Base-by-base conservation (phyloP, 441 rosid species). In the Erodium texanum region DNA sequence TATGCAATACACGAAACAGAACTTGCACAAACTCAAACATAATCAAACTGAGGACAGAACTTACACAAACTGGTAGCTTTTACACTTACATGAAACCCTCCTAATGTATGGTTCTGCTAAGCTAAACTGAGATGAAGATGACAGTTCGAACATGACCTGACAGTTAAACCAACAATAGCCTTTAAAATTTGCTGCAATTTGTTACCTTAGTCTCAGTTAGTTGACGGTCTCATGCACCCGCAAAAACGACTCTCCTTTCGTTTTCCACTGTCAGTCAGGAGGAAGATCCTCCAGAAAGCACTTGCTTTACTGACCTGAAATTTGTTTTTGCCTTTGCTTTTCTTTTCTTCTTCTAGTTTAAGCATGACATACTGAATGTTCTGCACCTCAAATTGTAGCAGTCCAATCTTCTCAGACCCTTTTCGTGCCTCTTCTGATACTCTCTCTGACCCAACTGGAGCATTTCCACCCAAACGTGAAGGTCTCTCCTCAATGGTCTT, bases 311-410 rank as follows among this genome's bases (percentile, higher is more conserved):
- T 82, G 68, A 77, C 89, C 0, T 84, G 77, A 76, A 87, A 80
- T 1, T 29, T 29, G 34, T 29, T 29, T 29, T 29, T 29, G 34
- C 34, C 34, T 71, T 75, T 84, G 76, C 70, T 76, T 56, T 88
- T 85, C 76, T 72, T 83, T 75, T 84, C 93, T 5, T 86, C 96
- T 79, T 91, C 93, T 66, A 88, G 87, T 82, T 88, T 87, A 64
- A 87, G 77, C 74, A 93, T 70, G 29, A 78, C 50, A 70, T 77
- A 75, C 34, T 85, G 89, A 23, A 91, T 79, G 80, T 80, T 83
- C 78, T 91, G 93, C 77, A 93, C 80, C 75, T 91, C 93, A 24
- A 84, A 82, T 79, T 84, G 88, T 82, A 91, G 54, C 70, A 78
- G 74, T 66, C 87, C 87, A 0, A 93, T 86, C 88, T 83, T 89